A percentile compares a stretch with the other conserved stretches of the same genome.
These are phyloP conservation scores for Salvia splendens DNA, from an alignment of 257 asterid species.

Conservation along the genomic window DNA sequence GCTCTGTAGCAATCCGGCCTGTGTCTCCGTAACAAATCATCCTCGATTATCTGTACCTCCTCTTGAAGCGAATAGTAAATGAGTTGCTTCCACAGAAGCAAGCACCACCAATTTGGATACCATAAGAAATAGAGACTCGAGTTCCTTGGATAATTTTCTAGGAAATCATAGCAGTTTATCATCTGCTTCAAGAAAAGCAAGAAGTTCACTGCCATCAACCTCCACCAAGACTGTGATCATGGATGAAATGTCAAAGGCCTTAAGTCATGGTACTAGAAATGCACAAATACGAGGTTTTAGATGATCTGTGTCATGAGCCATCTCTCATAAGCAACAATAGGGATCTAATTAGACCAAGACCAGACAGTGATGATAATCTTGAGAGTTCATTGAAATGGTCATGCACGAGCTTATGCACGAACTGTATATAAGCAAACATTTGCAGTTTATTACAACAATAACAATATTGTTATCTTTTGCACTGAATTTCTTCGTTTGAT, in stretches of 20 bases:
- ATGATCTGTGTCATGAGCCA: not conserved
- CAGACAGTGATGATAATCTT: not conserved
- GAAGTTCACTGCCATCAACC: not conserved
- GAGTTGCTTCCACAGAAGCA: not conserved
- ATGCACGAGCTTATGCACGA: conserved; percentile 39
- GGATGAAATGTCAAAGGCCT: not conserved
- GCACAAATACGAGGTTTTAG: not conserved
- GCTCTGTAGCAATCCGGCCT: conserved; percentile 3
- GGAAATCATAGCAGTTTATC: conserved; percentile 3
- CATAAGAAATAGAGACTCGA: not conserved
- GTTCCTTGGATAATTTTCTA: conserved; percentile 24
- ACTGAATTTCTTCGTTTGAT: too few relatives aligned
- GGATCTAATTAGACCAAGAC: not conserved
- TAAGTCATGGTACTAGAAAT: not conserved
- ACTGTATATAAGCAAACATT: too few relatives aligned
- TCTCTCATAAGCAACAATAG: not conserved
- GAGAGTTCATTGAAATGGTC: not conserved
- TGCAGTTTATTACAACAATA: too few relatives aligned
- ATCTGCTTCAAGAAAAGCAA: too few relatives aligned
- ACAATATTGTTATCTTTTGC: too few relatives aligned
- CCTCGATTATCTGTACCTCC: conserved; percentile 16
- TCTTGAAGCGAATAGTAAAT: conserved; percentile 1
- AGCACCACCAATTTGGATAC: not conserved
- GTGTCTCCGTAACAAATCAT: conserved; percentile 1
- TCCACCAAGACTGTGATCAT: not conserved